phyloP scores from a whole-genome alignment of 2,329 filamentous ascomycete species.

The Sporothrix euskadiensis region DNA sequence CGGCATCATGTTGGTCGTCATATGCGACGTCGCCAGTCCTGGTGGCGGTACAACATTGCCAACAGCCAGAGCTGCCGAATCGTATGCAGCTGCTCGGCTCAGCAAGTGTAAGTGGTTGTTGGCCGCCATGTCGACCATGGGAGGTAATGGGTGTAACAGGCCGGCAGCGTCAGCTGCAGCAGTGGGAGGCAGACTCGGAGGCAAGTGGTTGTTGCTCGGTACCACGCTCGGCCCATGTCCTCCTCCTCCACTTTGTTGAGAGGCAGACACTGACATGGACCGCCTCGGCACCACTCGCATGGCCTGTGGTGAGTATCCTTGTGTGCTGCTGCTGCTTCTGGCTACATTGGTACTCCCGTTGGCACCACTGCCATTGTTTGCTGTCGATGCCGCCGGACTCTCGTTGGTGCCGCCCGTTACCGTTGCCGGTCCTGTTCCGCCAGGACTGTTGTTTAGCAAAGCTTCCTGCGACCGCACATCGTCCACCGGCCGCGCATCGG shows the following conservation, averaged over 20 bases:
- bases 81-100: slow-evolving; percentile 9
- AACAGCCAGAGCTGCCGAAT: not conserved
- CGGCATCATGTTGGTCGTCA: slow-evolving; percentile 8
- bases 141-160: not conserved
- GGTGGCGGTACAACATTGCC: not conserved
- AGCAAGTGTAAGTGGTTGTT: slow-evolving; percentile 17
- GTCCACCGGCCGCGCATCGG: slow-evolving; percentile 16
- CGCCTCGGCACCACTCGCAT: not conserved
- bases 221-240: not conserved
- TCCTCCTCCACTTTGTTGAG: not conserved
- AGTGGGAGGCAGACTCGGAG: not conserved
- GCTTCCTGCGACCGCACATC: slow-evolving; percentile 24
- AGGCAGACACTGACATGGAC: not conserved
- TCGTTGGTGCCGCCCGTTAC: not conserved
- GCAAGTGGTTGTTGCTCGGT: not conserved
- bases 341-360: not conserved
- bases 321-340: slow-evolving; percentile 3
- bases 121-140: not conserved
- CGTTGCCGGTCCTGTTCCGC: not conserved
- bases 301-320: not conserved
- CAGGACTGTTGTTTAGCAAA: not conserved
- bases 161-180: not conserved
- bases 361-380: not conserved
- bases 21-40: not conserved
- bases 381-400: not conserved